Base-by-base conservation (phyloP, 2,329 filamentous ascomycete genomes). In the Apiospora koreana region DNA sequence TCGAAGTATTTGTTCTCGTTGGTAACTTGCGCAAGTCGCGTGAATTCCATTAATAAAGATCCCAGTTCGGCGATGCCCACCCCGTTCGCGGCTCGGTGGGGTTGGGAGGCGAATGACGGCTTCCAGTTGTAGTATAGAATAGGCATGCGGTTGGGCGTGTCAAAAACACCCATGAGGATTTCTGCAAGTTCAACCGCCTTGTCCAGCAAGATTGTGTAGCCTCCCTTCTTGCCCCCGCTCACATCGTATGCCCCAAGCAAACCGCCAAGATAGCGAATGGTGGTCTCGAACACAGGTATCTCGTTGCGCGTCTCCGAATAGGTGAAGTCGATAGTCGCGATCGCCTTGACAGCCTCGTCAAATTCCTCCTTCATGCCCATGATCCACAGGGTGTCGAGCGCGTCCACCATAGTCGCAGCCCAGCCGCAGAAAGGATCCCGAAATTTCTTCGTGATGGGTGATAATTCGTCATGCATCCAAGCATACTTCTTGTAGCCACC, bases 141-240 rank as follows among this genome's bases (percentile, higher is more conserved):
- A 2, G 95, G 95, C 93, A 98, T 97, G 75, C 94, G 90, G 80
- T 98, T 98, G 0, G 95, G 95, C 0, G 95, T 98, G 80, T 94
- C 92, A 75, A 94, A 94, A 1, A 91, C 88, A 68, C 89, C 89
- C 80, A 93, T 92, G 46, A 94, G 79, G 70, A 94, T 87, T 72
- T 94, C 91, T 6, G 88, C 92, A 43, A 94, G 83, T 78, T 94
- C 91, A 46, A 90, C 83, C n/a, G 92, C 91, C 78, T 94, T 94
- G 66, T 89, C 86, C 43, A 94, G 82, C 25, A 94, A 85, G 31
- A 92, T 84, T 25, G 86, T 82, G 76, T 97, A 92, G 18, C 82
- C 76, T 46, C 86, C 85, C 9, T 81, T 76, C 46, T 81, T 76
- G 8, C 88, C 89, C 23, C 88, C 92, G 68, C 93, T 95, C 69